A percentile compares a stretch with the other conserved stretches of the same genome.
Conservation (phyloP, 1,284 basidiomycete genomes). For the Filobasidium uniguttulatum region DNA sequence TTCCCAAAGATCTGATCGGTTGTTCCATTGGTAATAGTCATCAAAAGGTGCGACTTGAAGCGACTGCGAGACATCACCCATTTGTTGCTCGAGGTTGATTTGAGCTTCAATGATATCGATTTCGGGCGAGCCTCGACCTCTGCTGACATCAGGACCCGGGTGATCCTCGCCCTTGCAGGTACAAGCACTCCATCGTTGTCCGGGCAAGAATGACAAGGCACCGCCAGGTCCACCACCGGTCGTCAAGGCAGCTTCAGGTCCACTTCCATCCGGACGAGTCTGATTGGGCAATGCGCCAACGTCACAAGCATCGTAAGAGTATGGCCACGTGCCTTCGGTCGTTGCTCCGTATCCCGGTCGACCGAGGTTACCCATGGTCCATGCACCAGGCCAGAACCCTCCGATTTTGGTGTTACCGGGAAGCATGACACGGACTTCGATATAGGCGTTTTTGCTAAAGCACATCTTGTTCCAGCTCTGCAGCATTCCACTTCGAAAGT, state of each 20-base stretch:
- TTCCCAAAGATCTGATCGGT: slow-evolving; percentile 34
- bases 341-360: slow-evolving; percentile 45
- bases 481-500: slow-evolving; percentile 50
- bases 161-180: slow-evolving; percentile 49
- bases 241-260: slow-evolving; percentile 31
- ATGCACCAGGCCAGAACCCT: slow-evolving; percentile 42
- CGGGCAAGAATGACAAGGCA: slow-evolving; percentile 35
- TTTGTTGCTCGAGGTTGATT: slow-evolving; percentile 15
- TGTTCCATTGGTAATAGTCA: slow-evolving; percentile 27
- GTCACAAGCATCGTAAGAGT: slow-evolving; percentile 34
- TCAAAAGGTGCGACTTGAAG: slow-evolving; percentile 35
- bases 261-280: slow-evolving; percentile 31
- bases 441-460: slow-evolving; percentile 34
- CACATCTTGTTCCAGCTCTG: slow-evolving; percentile 42
- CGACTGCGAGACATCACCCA: slow-evolving; percentile 32
- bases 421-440: slow-evolving; percentile 31
- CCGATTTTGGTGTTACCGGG: slow-evolving; percentile 29
- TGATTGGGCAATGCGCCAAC: slow-evolving; percentile 35
- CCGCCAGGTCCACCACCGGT: slow-evolving; percentile 25
- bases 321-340: slow-evolving; percentile 59
- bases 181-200: slow-evolving; percentile 43
- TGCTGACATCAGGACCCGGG: slow-evolving; percentile 45
- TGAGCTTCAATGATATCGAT: slow-evolving; percentile 54
- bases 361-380: slow-evolving; percentile 40
- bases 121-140: slow-evolving; percentile 49